Evolutionary conservation across 2,329 filamentous ascomycete species (phyloP).

Genomic region (Remersonia thermophila): DNA sequence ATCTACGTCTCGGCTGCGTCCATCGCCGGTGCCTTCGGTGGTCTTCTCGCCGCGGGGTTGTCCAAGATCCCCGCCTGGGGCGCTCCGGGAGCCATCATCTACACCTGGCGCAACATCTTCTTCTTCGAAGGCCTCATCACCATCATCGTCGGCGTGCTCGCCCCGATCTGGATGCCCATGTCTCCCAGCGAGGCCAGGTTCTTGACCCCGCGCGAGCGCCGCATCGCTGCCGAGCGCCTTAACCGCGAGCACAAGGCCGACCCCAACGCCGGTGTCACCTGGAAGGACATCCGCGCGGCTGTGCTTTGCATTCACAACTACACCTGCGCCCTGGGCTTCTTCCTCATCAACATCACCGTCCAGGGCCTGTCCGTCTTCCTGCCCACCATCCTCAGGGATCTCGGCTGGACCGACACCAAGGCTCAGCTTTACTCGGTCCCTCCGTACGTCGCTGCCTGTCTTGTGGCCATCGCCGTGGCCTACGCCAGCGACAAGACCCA

Average conservation of each 20-base stretch:
- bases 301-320: constrained; percentile 46
- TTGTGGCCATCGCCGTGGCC: constrained; percentile 27
- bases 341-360: constrained; percentile 48
- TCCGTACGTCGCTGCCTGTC: constrained; percentile 30
- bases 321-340: constrained; percentile 45
- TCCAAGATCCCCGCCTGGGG: constrained; percentile 41
- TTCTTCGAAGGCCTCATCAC: constrained; percentile 50
- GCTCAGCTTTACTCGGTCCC: constrained; percentile 34
- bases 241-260: constrained; percentile 34
- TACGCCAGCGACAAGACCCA: constrained; percentile 31
- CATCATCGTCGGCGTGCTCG: constrained; percentile 31
- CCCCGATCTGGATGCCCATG: constrained; percentile 40
- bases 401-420: constrained; percentile 27
- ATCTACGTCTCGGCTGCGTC: constrained; percentile 44
- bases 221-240: constrained; percentile 41
- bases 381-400: constrained; percentile 33
- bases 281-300: constrained; percentile 37
- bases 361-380: constrained; percentile 40
- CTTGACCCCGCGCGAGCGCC: constrained; percentile 38
- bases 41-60: constrained; percentile 41
- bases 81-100: constrained; percentile 27
- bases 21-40: constrained; percentile 45
- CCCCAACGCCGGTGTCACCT: constrained; percentile 33
- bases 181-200: constrained; percentile 36
- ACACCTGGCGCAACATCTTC: constrained; percentile 48